Evolutionary conservation across 768 basidiomycete species (phyloP).

Genomic region (Cyclocybe aegerita): DNA sequence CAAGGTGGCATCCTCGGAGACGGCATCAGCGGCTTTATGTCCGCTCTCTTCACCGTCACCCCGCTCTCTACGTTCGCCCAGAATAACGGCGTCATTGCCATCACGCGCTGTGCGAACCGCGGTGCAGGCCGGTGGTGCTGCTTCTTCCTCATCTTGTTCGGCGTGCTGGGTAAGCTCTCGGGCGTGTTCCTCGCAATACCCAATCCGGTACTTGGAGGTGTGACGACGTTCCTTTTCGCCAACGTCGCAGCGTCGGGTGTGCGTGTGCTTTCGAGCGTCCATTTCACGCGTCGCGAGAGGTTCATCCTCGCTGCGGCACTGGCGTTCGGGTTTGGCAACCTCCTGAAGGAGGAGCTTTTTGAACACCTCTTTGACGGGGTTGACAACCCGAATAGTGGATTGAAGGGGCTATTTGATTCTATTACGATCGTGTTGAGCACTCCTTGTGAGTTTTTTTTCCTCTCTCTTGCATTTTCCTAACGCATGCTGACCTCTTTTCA

Average conservation of each 20-base stretch:
- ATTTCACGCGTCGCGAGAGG: slow-evolving; percentile 63
- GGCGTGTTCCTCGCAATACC: slow-evolving; percentile 87
- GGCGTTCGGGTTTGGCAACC: slow-evolving; percentile 68
- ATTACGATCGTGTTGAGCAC: slow-evolving; percentile 81
- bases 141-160: slow-evolving; percentile 76
- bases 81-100: slow-evolving; percentile 81
- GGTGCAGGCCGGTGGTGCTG: slow-evolving; percentile 80
- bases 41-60: slow-evolving; percentile 78
- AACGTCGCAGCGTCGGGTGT: slow-evolving; percentile 70
- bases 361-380: slow-evolving; percentile 71
- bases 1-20: slow-evolving; percentile 84
- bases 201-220: slow-evolving; percentile 78
- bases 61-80: slow-evolving; percentile 82
- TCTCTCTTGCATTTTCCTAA: background rate
- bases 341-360: slow-evolving; percentile 66
- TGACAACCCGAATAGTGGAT: slow-evolving; percentile 44
- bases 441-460: slow-evolving; percentile 62
- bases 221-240: slow-evolving; percentile 86
- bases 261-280: slow-evolving; percentile 61
- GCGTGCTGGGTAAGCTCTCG: slow-evolving; percentile 77
- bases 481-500: background rate
- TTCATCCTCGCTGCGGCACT: slow-evolving; percentile 71
- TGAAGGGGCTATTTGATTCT: slow-evolving; percentile 71
- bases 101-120: slow-evolving; percentile 83
- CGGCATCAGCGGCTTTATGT: slow-evolving; percentile 78